Conservation (phyloP, 352 stramenopile species). For the Nothophytophthora sp. region DNA sequence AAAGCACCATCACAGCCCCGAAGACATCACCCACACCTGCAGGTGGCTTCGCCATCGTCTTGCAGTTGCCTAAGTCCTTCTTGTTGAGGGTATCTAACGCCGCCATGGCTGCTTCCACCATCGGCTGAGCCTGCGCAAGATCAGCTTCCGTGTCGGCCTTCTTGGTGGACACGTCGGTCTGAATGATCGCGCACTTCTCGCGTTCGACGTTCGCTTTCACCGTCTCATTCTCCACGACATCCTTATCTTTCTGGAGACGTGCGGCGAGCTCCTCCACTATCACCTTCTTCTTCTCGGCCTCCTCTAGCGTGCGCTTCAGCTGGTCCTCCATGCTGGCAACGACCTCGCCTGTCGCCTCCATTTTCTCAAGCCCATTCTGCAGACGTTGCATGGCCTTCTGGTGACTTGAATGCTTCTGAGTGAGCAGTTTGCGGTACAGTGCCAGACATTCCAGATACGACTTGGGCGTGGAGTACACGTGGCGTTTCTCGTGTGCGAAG, state of each 20-base stretch:
- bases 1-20: slow-evolving; percentile 72
- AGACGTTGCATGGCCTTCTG: slow-evolving; percentile 76
- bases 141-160: slow-evolving; percentile 84
- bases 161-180: slow-evolving; percentile 91
- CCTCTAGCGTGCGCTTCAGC: slow-evolving; percentile 87
- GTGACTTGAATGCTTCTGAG: slow-evolving; percentile 61
- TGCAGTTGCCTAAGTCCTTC: slow-evolving; percentile 90
- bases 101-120: slow-evolving; percentile 88
- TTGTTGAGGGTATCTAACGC: slow-evolving; percentile 91
- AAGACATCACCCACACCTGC: slow-evolving; percentile 89
- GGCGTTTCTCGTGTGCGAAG: slow-evolving; percentile 71
- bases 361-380: slow-evolving; percentile 90
- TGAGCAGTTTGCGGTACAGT: slow-evolving; percentile 82
- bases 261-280: slow-evolving; percentile 93
- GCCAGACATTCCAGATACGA: slow-evolving; percentile 93
- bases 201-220: slow-evolving; percentile 89
- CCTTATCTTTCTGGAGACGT: slow-evolving; percentile 90
- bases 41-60: slow-evolving; percentile 92
- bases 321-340: slow-evolving; percentile 93
- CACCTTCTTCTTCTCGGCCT: slow-evolving; percentile 93
- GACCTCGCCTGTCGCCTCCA: slow-evolving; percentile 86
- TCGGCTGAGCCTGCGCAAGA: slow-evolving; percentile 70
- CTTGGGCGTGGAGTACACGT: slow-evolving; percentile 94
- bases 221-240: slow-evolving; percentile 93
- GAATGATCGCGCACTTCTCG: slow-evolving; percentile 91